Evolutionary conservation across 2,329 filamentous ascomycete genomes (phyloP), one percentile per base, ranked within the genome.

Genomic region (Trichoderma semiorbis): DNA sequence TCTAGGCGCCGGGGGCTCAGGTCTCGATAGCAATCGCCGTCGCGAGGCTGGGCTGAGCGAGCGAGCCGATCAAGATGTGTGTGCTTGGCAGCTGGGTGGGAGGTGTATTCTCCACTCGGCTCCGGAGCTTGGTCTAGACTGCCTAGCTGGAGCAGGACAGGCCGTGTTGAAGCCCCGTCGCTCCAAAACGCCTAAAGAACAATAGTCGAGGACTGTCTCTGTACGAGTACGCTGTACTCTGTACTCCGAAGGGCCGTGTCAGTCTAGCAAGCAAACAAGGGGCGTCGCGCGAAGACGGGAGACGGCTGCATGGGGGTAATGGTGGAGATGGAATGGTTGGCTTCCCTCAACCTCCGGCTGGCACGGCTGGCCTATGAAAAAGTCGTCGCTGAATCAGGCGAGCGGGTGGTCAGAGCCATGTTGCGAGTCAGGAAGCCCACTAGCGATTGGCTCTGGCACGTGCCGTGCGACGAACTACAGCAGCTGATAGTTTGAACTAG

Each of bases 321-420:
- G 63, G 70, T 72, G 70, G 70, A 72, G 70, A 72, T 69, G 70
- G 28, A 67, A 21, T 50, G 70, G 36, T 43, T 50, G 53, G 65
- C 21, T 39, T 43, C 58, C 58, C 39, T 36, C 34, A 11, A 28
- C 16, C 32, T 55, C 60, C 60, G 39, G 60, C 18, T 60, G 11
- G 24, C 34, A 8, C 34, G 34, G 34, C 60, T 55, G 47, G 28
- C 69, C 69, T 71, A 67, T 67, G 62, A 67, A 71, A 11, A 34
- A 21, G n/a, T 36, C 36, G 26, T 28, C 18, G 53, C 63, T 72
- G 70, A 72, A 55, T 72, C 70, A 72, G 70, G 63, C 14, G 30
- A 26, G 64, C 55, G 53, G 70, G 63, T 58, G 36, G 30, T 26
- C 34, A 67, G 28, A 61, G 55, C 18, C 50, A 30, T 32, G 34